Evolutionary conservation across 2,329 filamentous ascomycete genomes (phyloP).

Genomic region (Arthrobotrys megalospora): DNA sequence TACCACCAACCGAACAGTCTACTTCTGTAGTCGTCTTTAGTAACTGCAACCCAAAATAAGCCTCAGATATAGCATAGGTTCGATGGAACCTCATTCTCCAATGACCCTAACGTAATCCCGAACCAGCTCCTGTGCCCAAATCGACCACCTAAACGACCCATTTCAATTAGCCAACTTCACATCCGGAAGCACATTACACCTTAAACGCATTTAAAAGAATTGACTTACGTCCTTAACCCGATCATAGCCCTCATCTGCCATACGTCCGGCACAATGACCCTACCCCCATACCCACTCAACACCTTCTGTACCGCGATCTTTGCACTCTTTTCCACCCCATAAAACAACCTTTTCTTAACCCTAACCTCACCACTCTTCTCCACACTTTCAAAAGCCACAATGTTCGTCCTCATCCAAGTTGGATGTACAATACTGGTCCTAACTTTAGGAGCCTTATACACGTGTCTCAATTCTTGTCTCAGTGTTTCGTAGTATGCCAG

Average conservation of each 20-base stretch:
- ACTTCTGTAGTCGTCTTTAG: too few relatives aligned
- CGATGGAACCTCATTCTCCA: neutral
- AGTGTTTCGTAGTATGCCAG: constrained; percentile 79
- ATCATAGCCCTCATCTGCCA: constrained; percentile 29
- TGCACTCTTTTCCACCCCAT: constrained; percentile 34
- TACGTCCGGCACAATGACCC: constrained; percentile 42
- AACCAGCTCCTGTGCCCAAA: constrained; percentile 37
- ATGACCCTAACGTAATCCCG: constrained; percentile 33
- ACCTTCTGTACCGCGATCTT: constrained; percentile 25
- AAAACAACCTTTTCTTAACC: constrained; percentile 35
- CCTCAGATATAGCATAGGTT: neutral
- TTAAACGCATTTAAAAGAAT: neutral
- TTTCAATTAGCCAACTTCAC: neutral
- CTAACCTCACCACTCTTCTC: constrained; percentile 21
- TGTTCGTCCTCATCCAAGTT: constrained; percentile 73
- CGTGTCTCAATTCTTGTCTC: constrained; percentile 72
- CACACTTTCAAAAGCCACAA: constrained; percentile 34
- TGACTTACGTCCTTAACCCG: constrained; percentile 42
- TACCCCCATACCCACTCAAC: constrained; percentile 46
- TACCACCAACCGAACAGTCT: too few relatives aligned
- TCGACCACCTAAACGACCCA: constrained; percentile 15
- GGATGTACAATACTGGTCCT: constrained; percentile 77
- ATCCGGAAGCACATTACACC: neutral
- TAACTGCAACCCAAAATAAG: too few relatives aligned
- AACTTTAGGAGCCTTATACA: constrained; percentile 76